Base-by-base conservation (phyloP, 1,284 basidiomycete genomes). In the Sporisorium reilianum region DNA sequence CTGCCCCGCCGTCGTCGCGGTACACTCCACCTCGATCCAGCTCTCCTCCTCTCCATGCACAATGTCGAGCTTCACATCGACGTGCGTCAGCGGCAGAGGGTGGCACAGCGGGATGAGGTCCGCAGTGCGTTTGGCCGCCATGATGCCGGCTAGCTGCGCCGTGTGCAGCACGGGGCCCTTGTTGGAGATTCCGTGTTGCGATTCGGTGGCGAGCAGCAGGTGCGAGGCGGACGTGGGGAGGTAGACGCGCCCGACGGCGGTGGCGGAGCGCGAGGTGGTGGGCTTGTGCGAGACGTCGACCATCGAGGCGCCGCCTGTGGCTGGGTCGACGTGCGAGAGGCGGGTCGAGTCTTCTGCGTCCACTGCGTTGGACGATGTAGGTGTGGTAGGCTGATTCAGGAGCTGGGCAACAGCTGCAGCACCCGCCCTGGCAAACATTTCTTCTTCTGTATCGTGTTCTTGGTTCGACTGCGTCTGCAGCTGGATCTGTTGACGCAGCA, bases 111-210 rank as follows among this genome's bases (percentile, higher is more conserved):
- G 93, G 60, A 95, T 94, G 10, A 76, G 51, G 18, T 80, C 76
- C 8, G 64, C 30, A 86, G 93, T 95, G 62, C 89, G 89, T 84
- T 95, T 95, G 65, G 91, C 90, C 9, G 88, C 93, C 90, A 94
- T 93, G 82, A 95, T 92, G 14, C 90, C 94, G 2, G 93, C 93
- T 85, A n/a, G 90, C 89, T 85, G 94, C 89, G 53, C 93, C 90
- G 85, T 95, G 93, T 75, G 72, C 11, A 81, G 59, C 2, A 81
- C 79, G 18, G 79, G 73, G 1, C 80, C 80, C 45, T 81, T 81
- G 22, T 61, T 58, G 1, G 62, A 41, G 9, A 67, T 42, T 16
- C 65, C 91, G 12, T 82, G 85, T 55, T 86, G 85, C 32, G 86
- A 16, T 86, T 63, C 85, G 82, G 52, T 86, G 76, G 32, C 78